These are phyloP conservation scores for Phytophthora hibernalis DNA, from an alignment of 352 stramenopile species.

Conservation along the genomic window DNA sequence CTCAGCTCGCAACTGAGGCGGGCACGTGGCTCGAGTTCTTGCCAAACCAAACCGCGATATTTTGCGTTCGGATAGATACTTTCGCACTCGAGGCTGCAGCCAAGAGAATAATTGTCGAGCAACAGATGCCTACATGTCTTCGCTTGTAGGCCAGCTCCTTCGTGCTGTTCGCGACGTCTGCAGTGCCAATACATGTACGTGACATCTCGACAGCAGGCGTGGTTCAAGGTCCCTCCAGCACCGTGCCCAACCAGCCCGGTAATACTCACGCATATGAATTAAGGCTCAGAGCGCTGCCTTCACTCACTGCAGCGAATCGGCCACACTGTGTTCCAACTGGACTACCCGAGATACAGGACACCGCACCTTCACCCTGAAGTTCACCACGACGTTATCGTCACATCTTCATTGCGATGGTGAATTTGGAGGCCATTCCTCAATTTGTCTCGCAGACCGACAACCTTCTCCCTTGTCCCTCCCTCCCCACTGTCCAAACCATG, in stretches of 20 bases:
- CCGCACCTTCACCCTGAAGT: background rate
- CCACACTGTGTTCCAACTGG: background rate
- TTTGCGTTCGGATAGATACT: background rate
- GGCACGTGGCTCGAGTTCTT: background rate
- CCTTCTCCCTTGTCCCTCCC: background rate
- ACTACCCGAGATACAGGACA: background rate
- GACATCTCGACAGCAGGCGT: conserved; percentile 14
- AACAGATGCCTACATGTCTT: background rate
- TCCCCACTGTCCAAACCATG: conserved; percentile 6
- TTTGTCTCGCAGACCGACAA: conserved; percentile 1
- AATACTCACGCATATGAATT: conserved; percentile 6
- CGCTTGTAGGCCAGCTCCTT: background rate
- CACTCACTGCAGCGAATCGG: background rate
- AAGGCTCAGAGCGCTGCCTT: conserved; percentile 1
- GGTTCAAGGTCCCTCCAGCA: conserved; percentile 1
- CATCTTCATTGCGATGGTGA: conserved; percentile 1
- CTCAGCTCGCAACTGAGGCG: background rate
- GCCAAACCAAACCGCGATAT: background rate
- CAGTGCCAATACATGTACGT: conserved; percentile 20
- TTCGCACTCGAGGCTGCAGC: background rate
- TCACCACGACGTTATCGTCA: background rate
- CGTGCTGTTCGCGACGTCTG: background rate
- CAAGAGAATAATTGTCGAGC: background rate
- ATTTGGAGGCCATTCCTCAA: conserved; percentile 8
- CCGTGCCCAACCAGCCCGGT: background rate